Conservation (phyloP, 1,139 yeast species). For the Candida buenavistaensis region DNA sequence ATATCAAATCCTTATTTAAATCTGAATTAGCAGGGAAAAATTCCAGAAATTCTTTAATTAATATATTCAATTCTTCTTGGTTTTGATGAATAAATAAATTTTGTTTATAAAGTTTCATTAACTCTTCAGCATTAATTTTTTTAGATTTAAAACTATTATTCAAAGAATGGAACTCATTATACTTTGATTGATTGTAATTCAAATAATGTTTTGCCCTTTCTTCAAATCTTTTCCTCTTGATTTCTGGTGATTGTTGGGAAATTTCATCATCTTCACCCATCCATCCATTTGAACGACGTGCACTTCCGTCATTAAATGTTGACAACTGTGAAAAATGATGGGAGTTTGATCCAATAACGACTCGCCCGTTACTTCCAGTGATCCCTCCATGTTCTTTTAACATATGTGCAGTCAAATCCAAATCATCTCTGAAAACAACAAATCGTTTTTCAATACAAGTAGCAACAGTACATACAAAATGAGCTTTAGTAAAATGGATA, state of each 20-base stretch:
- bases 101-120: conserved; percentile 48
- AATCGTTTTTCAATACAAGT: conserved; percentile 86
- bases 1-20: conserved; percentile 25
- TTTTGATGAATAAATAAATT: conserved; percentile 46
- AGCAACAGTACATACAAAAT: conserved; percentile 77
- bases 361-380: conserved; percentile 45
- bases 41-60: conserved; percentile 58
- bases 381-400: conserved; percentile 73
- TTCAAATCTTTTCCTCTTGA: conserved; percentile 66
- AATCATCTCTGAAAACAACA: conserved; percentile 85
- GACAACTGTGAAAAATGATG: conserved; percentile 70
- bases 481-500: conserved; percentile 70
- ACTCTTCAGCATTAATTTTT: conserved; percentile 47
- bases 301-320: conserved; percentile 38
- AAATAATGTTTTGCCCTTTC: conserved; percentile 84
- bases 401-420: conserved; percentile 89
- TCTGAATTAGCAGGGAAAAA: conserved; percentile 43
- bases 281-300: conserved; percentile 10
- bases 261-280: conserved; percentile 28
- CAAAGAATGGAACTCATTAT: conserved; percentile 48
- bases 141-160: conserved; percentile 52
- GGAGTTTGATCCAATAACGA: conserved; percentile 43
- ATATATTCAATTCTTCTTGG: conserved; percentile 49
- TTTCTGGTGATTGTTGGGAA: conserved; percentile 38
- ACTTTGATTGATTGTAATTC: conserved; percentile 49